These are phyloP conservation scores for Cicer arietinum DNA, from an alignment of 306 rosid genomes.

Conservation along the genomic window DNA sequence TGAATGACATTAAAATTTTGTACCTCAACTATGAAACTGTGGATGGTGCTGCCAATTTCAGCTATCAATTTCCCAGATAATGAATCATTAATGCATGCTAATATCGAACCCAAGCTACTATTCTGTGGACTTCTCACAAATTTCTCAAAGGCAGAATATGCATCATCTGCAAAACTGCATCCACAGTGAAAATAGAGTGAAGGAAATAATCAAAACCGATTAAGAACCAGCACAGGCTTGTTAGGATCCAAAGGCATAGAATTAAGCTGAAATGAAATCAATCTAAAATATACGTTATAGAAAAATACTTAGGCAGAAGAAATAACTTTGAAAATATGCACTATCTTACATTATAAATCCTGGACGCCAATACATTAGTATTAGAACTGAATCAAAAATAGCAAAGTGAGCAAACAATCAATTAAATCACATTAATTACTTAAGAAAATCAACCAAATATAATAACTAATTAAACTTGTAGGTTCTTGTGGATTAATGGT, in stretches of 20 bases:
- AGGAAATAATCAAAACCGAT: constrained; percentile 77
- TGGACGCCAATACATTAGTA: constrained; percentile 71
- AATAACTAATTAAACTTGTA: not conserved
- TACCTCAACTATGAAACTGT: constrained; percentile 62
- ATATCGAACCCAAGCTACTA: constrained; percentile 60
- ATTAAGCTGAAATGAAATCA: constrained; percentile 43
- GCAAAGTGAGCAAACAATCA: constrained; percentile 37
- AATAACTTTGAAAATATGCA: not conserved
- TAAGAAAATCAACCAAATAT: not conserved
- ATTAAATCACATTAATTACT: constrained; percentile 13
- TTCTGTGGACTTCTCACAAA: constrained; percentile 57
- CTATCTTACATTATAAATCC: constrained; percentile 66
- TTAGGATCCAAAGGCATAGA: constrained; percentile 66
- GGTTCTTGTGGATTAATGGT: not conserved
- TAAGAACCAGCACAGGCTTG: constrained; percentile 62
- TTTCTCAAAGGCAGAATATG: constrained; percentile 63
- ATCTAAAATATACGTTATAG: constrained; percentile 31
- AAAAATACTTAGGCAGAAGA: not conserved
- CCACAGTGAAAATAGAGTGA: constrained; percentile 8
- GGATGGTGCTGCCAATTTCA: constrained; percentile 61
- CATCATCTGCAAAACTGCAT: constrained; percentile 69
- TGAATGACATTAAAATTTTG: not conserved
- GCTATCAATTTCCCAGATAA: constrained; percentile 51
- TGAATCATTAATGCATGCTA: constrained; percentile 65
- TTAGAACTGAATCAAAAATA: constrained; percentile 60